Evolutionary conservation across 495 filamentous ascomycete genomes (phyloP).

Genomic region (Penicillium flavigenum): DNA sequence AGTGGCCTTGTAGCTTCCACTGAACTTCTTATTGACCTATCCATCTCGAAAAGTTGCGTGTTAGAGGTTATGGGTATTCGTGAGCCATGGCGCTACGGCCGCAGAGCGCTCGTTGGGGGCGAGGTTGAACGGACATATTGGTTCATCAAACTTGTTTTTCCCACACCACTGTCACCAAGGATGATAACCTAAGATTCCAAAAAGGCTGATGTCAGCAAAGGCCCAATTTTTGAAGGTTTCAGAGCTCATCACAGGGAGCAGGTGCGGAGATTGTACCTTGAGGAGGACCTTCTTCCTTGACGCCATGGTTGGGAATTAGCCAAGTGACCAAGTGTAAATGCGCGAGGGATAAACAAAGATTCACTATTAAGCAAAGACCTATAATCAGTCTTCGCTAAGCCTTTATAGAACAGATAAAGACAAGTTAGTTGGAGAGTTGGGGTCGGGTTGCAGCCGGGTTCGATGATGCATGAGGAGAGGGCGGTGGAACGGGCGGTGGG

Average conservation of each 20-base stretch:
- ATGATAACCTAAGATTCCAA: conserved; percentile 79
- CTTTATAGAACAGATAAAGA: conserved; percentile 4
- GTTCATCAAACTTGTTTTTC: conserved; percentile 99
- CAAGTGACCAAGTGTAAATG: conserved; percentile 10
- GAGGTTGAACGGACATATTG: conserved; percentile 82
- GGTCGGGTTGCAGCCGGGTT: conserved; percentile 32
- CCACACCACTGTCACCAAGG: conserved; percentile 95
- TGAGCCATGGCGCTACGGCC: conserved; percentile 8
- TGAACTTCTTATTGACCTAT: conserved; percentile 99
- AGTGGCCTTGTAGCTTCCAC: conserved; percentile 98
- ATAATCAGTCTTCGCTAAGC: not conserved
- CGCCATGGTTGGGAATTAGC: conserved; percentile 59
- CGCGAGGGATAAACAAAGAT: conserved; percentile 1
- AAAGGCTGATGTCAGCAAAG: conserved; percentile 11
- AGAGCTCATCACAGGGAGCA: conserved; percentile 18
- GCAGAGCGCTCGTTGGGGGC: conserved; percentile 8
- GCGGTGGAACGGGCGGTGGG: conserved; percentile 41
- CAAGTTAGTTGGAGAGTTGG: conserved; percentile 27
- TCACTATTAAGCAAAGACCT: conserved; percentile 6
- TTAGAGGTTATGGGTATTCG: conserved; percentile 23
- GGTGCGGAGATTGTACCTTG: conserved; percentile 64
- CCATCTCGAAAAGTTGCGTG: conserved; percentile 5
- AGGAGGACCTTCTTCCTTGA: conserved; percentile 96
- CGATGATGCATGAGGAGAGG: conserved; percentile 39
- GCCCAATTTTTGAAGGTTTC: not conserved